phyloP scores from a whole-genome alignment of 2,329 filamentous ascomycete species.

The Rosellinia necatrix region DNA sequence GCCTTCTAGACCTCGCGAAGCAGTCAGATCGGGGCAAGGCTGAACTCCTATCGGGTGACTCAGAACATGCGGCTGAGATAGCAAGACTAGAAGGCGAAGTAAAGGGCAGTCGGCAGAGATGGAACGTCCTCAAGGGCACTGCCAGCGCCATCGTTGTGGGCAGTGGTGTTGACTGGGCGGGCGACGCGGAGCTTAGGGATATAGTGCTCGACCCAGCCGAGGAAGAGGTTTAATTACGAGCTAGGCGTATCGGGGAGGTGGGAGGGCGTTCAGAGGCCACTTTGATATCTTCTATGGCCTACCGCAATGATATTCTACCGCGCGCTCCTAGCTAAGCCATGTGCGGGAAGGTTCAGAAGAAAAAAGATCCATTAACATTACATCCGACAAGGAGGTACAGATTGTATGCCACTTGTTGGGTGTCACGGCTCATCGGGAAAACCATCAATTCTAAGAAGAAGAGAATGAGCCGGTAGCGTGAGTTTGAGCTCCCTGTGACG shows the following conservation, averaged over 20 bases:
- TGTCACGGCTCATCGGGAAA: no score
- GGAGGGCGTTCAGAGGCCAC: not conserved
- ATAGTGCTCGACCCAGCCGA: conserved; percentile 72
- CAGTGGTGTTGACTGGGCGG: conserved; percentile 82
- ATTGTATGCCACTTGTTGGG: no score
- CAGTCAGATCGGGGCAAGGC: conserved; percentile 57
- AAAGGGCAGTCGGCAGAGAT: conserved; percentile 66
- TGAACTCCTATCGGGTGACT: conserved; percentile 56
- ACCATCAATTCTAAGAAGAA: no score
- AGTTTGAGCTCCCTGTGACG: no score
- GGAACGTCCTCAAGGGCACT: conserved; percentile 77
- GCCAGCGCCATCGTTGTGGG: conserved; percentile 79
- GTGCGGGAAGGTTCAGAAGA: no score
- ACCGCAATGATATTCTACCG: no score
- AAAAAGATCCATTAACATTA: no score
- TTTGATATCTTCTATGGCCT: no score
- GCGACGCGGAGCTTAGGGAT: conserved; percentile 67
- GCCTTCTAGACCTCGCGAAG: conserved; percentile 66
- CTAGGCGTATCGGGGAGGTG: not conserved
- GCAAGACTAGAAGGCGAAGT: conserved; percentile 62
- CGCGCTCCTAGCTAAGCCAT: no score
- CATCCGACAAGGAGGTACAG: no score
- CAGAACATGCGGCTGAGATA: conserved; percentile 59
- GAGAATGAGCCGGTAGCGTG: no score
- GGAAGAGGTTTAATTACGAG: conserved; percentile 38